Evolutionary conservation across 1,284 basidiomycete genomes (phyloP), one percentile per base, ranked within the genome.

Genomic region (Rhodofomes roseus): DNA sequence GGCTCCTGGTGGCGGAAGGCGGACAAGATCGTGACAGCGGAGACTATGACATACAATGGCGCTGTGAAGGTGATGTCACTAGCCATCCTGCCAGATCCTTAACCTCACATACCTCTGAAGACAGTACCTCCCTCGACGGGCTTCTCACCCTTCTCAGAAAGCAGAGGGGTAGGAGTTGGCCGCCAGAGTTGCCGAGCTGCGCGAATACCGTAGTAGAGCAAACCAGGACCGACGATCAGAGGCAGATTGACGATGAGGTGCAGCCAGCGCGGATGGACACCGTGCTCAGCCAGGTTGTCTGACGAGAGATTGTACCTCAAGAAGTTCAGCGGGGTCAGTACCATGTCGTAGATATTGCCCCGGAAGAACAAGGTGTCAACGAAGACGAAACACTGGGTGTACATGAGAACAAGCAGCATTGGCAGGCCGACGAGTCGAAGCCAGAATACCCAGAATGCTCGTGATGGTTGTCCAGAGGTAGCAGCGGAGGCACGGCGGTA

Each of bases 1-100:
- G 75, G 71, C 61, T 79, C 77, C 56, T 79, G 76, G 46, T 78
- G 77, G 0, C 76, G 76, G 31, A 76, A 73, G 39, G 70, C 52
- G 2, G 75, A 77, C 23, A 79, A 61, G n/a, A 72, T 54, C 1
- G 60, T 63, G 12, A 76, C 55, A 2, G 74, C 70, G 8, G 69
- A 54, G 44, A 73, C 36, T 18, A 77, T 62, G 4, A 71, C 66
- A 58, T 71, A 71, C 14, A 71, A 53, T 39, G 71, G 62, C 16
- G 70, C 74, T 78, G 37, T 0, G 31, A 18, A 5, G 37, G 5
- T 18, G 18, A 20, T 4, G 12, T 48, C 5, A 48, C 4, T 48
- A 16, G 9, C 25, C 25, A 16, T 48, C 25, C 14, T 11, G 1
- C 18, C 1, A 5, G 0, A 5, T 9, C 3, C 20, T 9, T 18